phyloP scores from a whole-genome alignment of 805 yeast genomes.

The Cyberlindnera subsufficiens region DNA sequence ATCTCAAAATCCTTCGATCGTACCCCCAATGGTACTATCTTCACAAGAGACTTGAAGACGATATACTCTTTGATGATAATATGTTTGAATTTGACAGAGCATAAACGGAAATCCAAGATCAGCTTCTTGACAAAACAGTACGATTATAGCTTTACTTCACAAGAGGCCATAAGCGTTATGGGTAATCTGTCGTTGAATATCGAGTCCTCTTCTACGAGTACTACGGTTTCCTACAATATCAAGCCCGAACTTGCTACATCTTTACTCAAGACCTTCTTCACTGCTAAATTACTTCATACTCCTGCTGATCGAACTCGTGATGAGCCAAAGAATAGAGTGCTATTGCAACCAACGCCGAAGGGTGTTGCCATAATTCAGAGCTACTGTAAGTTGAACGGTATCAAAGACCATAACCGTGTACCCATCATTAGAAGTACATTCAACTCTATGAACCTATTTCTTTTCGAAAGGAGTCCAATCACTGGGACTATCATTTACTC shows the following conservation, averaged over 20 bases:
- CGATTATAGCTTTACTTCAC: slow-evolving; percentile 48
- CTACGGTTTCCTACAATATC: slow-evolving; percentile 50
- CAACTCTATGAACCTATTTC: slow-evolving; percentile 68
- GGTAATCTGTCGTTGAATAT: slow-evolving; percentile 39
- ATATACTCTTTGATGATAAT: slow-evolving; percentile 50
- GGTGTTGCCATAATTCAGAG: slow-evolving; percentile 68
- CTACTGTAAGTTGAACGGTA: slow-evolving; percentile 54
- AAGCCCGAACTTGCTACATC: slow-evolving; percentile 42
- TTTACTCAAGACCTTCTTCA: slow-evolving; percentile 46
- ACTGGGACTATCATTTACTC: slow-evolving; percentile 59
- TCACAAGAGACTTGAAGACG: slow-evolving; percentile 51
- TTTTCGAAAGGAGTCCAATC: slow-evolving; percentile 56
- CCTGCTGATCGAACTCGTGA: slow-evolving; percentile 68
- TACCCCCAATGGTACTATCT: slow-evolving; percentile 48
- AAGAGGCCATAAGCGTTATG: slow-evolving; percentile 50
- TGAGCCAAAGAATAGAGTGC: slow-evolving; percentile 34
- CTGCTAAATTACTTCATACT: slow-evolving; percentile 61
- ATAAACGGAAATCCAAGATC: slow-evolving; percentile 21
- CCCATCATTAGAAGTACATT: slow-evolving; percentile 46
- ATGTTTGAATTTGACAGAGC: slow-evolving; percentile 33
- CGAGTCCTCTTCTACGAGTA: slow-evolving; percentile 43
- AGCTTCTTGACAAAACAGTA: slow-evolving; percentile 27
- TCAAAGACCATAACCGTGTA: slow-evolving; percentile 34
- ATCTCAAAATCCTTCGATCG: slow-evolving; percentile 39
- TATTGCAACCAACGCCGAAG: slow-evolving; percentile 85